phyloP scores from a whole-genome alignment of 31 red algal species.

The Endocladia muricata region DNA sequence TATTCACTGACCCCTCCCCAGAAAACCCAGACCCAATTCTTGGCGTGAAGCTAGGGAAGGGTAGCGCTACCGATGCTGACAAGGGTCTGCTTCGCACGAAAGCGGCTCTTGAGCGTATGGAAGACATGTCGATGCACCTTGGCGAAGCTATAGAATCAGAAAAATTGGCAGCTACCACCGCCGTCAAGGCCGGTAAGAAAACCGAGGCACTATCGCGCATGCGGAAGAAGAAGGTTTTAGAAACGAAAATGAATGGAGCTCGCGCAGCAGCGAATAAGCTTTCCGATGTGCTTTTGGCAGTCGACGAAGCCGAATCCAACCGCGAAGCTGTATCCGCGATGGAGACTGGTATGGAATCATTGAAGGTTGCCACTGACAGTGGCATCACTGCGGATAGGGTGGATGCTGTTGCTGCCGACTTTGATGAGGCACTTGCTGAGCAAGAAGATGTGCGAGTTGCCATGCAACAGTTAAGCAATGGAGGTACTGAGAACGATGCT shows the following conservation, averaged over 20 bases:
- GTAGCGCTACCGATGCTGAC: constrained; percentile 20
- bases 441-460: constrained; percentile 59
- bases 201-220: constrained; percentile 40
- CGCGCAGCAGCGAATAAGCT: constrained; percentile 51
- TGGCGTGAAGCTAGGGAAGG: constrained; percentile 64
- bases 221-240: constrained; percentile 56
- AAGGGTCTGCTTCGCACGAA: constrained; percentile 52
- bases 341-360: constrained; percentile 59
- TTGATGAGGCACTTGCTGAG: constrained; percentile 50
- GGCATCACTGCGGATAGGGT: constrained; percentile 60
- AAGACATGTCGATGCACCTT: constrained; percentile 34
- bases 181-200: constrained; percentile 40
- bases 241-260: constrained; percentile 43
- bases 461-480: constrained; percentile 33
- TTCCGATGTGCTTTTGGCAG: constrained; percentile 50
- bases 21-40: constrained; percentile 41
- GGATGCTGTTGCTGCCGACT: constrained; percentile 58
- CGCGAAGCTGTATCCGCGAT: constrained; percentile 45
- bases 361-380: constrained; percentile 33
- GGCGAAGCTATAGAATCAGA: constrained; percentile 31
- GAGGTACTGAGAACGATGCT: constrained; percentile 24
- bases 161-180: constrained; percentile 31
- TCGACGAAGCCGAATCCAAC: constrained; percentile 65
- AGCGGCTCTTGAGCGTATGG: constrained; percentile 61
- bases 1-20: constrained; percentile 35